A percentile compares a stretch with the other conserved stretches of the same genome.
These are phyloP conservation scores for Backusella tuberculispora DNA, from an alignment of 192 early-diverging fungal genomes.

Conservation along the genomic window DNA sequence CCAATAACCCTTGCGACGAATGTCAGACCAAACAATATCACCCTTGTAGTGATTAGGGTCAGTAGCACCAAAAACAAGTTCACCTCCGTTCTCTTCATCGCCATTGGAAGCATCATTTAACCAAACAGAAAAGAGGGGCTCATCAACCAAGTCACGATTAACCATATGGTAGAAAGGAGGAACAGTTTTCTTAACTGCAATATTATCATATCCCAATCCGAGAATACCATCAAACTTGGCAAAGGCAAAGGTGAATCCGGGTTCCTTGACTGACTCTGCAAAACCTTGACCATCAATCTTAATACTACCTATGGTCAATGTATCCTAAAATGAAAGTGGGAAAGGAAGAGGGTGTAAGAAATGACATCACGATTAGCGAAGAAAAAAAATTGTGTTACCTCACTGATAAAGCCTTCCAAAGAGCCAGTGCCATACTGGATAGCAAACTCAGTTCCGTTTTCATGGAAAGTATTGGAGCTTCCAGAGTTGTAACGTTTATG, in stretches of 20 bases:
- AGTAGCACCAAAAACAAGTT: constrained; percentile 88
- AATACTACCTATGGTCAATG: constrained; percentile 75
- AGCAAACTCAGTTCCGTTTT: constrained; percentile 94
- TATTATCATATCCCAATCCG: constrained; percentile 88
- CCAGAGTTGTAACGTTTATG: constrained; percentile 86
- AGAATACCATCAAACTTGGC: constrained; percentile 98
- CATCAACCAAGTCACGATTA: constrained; percentile 73
- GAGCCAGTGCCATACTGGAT: constrained; percentile 94
- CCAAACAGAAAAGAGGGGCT: constrained; percentile 91
- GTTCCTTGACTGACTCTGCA: constrained; percentile 95
- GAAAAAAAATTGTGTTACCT: constrained; percentile 44
- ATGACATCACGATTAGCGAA: not conserved
- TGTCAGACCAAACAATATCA: constrained; percentile 78
- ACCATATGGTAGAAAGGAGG: constrained; percentile 98
- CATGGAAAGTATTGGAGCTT: constrained; percentile 75
- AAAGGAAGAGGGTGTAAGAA: not conserved
- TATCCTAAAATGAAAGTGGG: constrained; percentile 56
- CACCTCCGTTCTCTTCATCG: constrained; percentile 68
- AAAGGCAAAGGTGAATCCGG: constrained; percentile 92
- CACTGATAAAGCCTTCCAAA: constrained; percentile 94
- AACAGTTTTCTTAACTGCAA: constrained; percentile 85
- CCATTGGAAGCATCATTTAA: constrained; percentile 73
- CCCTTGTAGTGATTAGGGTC: constrained; percentile 77
- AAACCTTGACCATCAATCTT: constrained; percentile 78
- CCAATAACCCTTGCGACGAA: constrained; percentile 96